Base-by-base conservation (phyloP, 192 early-diverging fungal species). In the Rhizophlyctis rosea region DNA sequence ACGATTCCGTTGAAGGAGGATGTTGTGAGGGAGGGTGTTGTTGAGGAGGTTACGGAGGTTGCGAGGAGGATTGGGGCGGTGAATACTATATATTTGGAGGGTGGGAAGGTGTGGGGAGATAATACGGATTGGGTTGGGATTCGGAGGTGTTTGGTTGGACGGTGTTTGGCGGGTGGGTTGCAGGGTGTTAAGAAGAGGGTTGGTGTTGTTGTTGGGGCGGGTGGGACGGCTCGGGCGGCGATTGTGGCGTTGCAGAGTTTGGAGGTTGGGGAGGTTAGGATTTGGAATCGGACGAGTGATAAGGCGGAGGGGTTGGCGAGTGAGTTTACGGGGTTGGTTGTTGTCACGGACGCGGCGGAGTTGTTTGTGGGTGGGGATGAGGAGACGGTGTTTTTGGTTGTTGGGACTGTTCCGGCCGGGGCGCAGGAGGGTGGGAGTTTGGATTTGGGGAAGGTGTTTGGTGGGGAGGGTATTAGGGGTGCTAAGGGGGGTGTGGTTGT, bases 121-220 rank as follows among this genome's bases (percentile, higher is more conserved):
- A 99, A 99, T 73, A 99, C 96, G 16, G 96, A 99, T 67, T 98
- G 90, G 80, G 59, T 95, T 21, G 96, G 96, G 32, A 96, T 99
- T 51, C 76, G 76, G 44, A 74, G 74, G 29, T 81, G 79, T 50
- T 77, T 95, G 33, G 33, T 50, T 62, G 36, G 50, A 29, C 44
- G 61, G 35, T 61, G 29, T 28, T 21, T 23, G 3, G 7, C 28
- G 36, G 3, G 57, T 44, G 25, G 21, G 30, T 62, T 27, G 7
- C 34, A 23, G 47, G 58, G 57, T 3, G 32, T 51, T 5, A 44
- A 25, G 59, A 24, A 44, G 24, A 28, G 52, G n/a, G 59, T 76
- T n/a, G 96, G 89, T 7, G 79, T 94, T 39, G 89, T 99, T 0
- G 79, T 99, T 68, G 96, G 96, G 24, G 93, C 90, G 3, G 96